Evolutionary conservation across 2,329 filamentous ascomycete genomes (phyloP).

Genomic region (Fusarium oligoseptatum): DNA sequence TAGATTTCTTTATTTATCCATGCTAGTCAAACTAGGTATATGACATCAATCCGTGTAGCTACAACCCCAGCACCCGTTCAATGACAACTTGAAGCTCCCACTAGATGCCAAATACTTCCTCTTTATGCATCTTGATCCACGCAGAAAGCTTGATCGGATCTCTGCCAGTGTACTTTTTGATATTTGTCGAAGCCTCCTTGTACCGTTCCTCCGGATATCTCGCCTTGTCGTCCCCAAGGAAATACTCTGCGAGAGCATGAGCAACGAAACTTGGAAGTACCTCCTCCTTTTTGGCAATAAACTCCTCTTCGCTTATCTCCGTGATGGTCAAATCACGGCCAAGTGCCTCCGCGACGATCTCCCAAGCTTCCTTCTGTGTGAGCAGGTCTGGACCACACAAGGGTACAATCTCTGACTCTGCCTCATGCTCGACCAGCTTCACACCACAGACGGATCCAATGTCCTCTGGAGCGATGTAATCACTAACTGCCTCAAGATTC

Average conservation of each 20-base stretch:
- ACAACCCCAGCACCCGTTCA: too few species aligned
- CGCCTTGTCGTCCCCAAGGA: background rate
- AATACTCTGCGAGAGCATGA: background rate
- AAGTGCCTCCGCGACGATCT: background rate
- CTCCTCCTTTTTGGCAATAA: background rate
- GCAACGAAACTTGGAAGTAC: background rate
- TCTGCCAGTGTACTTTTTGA: constrained; percentile 17
- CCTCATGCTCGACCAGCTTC: background rate
- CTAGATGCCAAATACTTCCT: background rate
- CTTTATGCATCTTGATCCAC: constrained; percentile 14
- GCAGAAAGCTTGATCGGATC: constrained; percentile 6
- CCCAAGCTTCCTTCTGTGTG: constrained; percentile 7
- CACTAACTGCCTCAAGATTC: constrained; percentile 1
- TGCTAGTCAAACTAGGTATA: too few species aligned
- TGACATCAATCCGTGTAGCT: too few species aligned
- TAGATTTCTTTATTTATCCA: too few species aligned
- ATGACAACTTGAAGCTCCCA: background rate
- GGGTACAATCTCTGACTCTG: background rate
- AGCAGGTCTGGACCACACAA: constrained; percentile 25
- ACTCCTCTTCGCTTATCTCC: background rate
- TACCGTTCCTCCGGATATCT: background rate
- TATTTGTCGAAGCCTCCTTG: constrained; percentile 9
- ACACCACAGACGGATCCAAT: constrained; percentile 14
- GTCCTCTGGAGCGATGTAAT: constrained; percentile 29
- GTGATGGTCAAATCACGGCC: background rate